Conservation (phyloP, 768 basidiomycete genomes). For the Boletus eberwhitei region DNA sequence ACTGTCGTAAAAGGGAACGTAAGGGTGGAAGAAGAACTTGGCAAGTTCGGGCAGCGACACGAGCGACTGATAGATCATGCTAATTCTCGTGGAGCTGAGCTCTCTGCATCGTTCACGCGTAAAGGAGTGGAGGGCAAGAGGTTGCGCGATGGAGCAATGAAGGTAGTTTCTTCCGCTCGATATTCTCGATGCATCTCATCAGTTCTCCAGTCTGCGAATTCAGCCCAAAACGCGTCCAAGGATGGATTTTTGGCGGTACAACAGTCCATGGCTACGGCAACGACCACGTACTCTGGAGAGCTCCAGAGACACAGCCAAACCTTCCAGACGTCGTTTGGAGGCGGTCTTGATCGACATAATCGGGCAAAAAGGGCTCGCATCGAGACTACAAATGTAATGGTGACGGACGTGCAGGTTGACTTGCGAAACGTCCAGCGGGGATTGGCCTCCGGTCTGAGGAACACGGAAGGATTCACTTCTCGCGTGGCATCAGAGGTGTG, state of each 20-base stretch:
- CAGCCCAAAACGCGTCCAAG: constrained; percentile 39
- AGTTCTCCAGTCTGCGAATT: constrained; percentile 38
- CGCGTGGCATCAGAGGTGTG: constrained; percentile 53
- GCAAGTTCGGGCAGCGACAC: constrained; percentile 48
- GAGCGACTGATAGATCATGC: constrained; percentile 42
- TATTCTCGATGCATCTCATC: constrained; percentile 11
- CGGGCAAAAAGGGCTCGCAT: constrained; percentile 66
- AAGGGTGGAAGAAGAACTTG: constrained; percentile 50
- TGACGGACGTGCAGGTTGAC: constrained; percentile 48
- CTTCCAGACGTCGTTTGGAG: constrained; percentile 41
- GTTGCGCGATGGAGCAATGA: constrained; percentile 53
- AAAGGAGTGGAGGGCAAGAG: constrained; percentile 50
- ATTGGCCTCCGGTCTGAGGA: constrained; percentile 47
- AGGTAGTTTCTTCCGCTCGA: constrained; percentile 41
- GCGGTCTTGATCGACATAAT: constrained; percentile 60
- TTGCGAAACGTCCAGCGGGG: constrained; percentile 50
- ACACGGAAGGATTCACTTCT: constrained; percentile 41
- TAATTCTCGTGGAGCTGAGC: constrained; percentile 39
- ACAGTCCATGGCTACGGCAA: constrained; percentile 42
- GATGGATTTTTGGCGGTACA: constrained; percentile 46
- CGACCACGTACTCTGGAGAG: constrained; percentile 49
- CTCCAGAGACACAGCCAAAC: constrained; percentile 47
- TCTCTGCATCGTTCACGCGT: constrained; percentile 41
- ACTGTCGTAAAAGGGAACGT: constrained; percentile 53
- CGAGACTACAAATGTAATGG: constrained; percentile 52